Conservation (phyloP, 495 filamentous ascomycete genomes). For the Lindgomyces ingoldianus region DNA sequence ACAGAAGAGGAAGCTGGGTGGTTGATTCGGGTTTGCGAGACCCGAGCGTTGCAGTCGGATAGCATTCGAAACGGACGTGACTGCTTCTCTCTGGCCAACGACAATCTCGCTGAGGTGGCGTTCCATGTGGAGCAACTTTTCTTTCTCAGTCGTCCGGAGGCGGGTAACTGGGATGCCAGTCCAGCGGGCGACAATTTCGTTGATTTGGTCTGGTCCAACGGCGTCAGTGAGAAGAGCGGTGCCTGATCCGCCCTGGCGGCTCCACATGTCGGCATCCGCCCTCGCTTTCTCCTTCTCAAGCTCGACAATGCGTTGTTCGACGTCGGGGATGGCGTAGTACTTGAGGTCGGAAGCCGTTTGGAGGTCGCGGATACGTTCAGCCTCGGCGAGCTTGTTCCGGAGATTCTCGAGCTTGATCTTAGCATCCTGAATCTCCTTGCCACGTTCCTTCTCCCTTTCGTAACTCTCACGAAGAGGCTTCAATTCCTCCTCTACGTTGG, state of each 20-base stretch:
- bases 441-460: slow-evolving; percentile 83
- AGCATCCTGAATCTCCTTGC: slow-evolving; percentile 89
- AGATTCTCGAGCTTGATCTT: slow-evolving; percentile 90
- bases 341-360: slow-evolving; percentile 83
- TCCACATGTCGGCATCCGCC: slow-evolving; percentile 72
- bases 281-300: slow-evolving; percentile 78
- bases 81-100: slow-evolving; percentile 93
- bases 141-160: slow-evolving; percentile 92
- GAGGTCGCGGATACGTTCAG: slow-evolving; percentile 80
- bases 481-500: slow-evolving; percentile 89
- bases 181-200: slow-evolving; percentile 95
- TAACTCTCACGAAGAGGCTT: slow-evolving; percentile 93
- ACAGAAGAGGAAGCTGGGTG: slow-evolving; percentile 97
- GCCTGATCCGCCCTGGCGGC: slow-evolving; percentile 55
- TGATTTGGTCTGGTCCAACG: slow-evolving; percentile 97
- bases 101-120: slow-evolving; percentile 77
- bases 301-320: slow-evolving; percentile 71
- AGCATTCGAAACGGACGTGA: slow-evolving; percentile 87
- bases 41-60: slow-evolving; percentile 93
- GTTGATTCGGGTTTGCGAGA: slow-evolving; percentile 90
- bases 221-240: slow-evolving; percentile 80
- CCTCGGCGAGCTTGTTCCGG: slow-evolving; percentile 87
- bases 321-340: slow-evolving; percentile 96
- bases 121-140: slow-evolving; percentile 96
- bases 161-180: slow-evolving; percentile 95